Evolutionary conservation across 2,329 filamentous ascomycete genomes (phyloP), one percentile per base, ranked within the genome.

Genomic region (Fusarium proliferatum): DNA sequence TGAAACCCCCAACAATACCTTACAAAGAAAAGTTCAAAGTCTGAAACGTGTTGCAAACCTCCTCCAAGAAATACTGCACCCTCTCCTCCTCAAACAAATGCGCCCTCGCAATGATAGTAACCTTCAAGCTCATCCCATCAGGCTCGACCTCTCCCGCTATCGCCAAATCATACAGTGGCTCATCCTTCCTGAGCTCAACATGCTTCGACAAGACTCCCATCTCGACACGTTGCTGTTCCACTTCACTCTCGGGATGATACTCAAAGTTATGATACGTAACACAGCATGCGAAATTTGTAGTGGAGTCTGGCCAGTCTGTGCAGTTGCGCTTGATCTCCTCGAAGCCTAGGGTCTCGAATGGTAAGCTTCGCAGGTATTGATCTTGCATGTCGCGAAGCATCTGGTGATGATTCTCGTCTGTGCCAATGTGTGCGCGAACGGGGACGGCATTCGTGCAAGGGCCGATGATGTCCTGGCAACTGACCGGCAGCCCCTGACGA

Each of bases 261-360:
- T 71, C 60, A 19, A 71, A 69, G 26, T 64, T 69, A 10, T 71
- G 68, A 6, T 71, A 71, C 17, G 57, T 60, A 0, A 64, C 51
- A 9, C 55, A 69, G 12, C 33, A 33, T 15, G 55, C 41, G 43
- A 38, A 71, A 34, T 71, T 69, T 1, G 55, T 26, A 2, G 38
- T 51, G 0, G n/a, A n/a, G 8, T 60, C 63, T 6, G 69, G 48
- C 73, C 73, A 76, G 7, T 74, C 51, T 0, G 71, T 76, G 43
- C 74, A 76, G 58, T 76, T 76, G 19, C 52, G 45, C 28, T 72
- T 72, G 39, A 76, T 30, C 6, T 76, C 71, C 6, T 72, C 61
- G 17, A 76, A 67, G 3, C 74, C 73, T 0, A 76, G 43, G 2
- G 73, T 73, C 48, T 76, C 73, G 13, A 58, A 67, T 1, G 62